Conservation (phyloP, 805 yeast species). For the Starmerella potacharoeniae region DNA sequence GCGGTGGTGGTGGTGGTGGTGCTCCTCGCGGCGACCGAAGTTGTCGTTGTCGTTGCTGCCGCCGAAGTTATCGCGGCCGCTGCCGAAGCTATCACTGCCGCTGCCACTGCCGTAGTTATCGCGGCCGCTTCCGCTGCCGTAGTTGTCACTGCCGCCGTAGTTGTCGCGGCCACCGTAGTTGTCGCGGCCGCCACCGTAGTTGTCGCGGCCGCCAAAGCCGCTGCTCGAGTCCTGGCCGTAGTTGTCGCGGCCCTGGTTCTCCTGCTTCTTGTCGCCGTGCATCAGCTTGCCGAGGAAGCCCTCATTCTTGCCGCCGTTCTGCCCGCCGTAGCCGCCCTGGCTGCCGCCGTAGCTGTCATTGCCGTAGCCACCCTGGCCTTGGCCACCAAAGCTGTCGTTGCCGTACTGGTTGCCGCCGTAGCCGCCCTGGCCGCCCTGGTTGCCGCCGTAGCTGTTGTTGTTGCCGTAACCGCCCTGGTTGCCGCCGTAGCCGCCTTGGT, state of each 20-base stretch:
- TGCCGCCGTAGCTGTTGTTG: background rate
- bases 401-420: slow-evolving; percentile 2
- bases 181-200: background rate
- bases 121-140: slow-evolving; percentile 1
- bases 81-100: background rate
- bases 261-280: slow-evolving; percentile 4
- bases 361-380: background rate
- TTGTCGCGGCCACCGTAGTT: background rate
- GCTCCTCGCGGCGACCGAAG: background rate
- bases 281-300: background rate
- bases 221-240: background rate
- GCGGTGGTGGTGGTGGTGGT: background rate
- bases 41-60: background rate
- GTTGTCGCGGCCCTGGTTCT: background rate
- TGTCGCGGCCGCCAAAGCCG: slow-evolving; percentile 3
- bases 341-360: slow-evolving; percentile 2
- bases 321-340: slow-evolving; percentile 11
- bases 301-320: background rate
- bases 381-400: slow-evolving; percentile 3
- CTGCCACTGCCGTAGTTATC: slow-evolving; percentile 3
- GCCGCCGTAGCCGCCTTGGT: background rate
- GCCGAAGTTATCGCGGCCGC: background rate
- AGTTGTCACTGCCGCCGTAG: background rate
- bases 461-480: background rate
- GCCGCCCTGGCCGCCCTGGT: slow-evolving; percentile 1